Percentiles rank a stretch among this genome's conserved stretches.
Conservation (phyloP, 2,329 filamentous ascomycete species). For the Cladophialophora immunda region DNA sequence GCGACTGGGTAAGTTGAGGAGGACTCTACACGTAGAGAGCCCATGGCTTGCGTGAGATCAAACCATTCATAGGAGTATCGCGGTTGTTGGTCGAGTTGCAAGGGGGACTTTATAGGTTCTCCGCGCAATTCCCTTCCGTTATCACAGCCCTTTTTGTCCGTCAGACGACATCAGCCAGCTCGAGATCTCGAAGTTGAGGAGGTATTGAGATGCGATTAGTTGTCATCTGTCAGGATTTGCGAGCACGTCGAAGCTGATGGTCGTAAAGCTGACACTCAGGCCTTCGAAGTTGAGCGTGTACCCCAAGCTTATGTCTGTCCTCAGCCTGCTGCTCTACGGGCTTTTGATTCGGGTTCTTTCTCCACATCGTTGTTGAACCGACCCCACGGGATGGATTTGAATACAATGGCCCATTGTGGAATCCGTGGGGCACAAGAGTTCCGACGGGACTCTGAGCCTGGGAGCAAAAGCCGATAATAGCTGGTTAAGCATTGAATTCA, state of each 20-base stretch:
- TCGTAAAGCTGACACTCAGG: not conserved
- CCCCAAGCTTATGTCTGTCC: not conserved
- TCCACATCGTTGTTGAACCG: not conserved
- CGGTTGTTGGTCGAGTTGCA: not conserved
- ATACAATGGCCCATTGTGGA: not conserved
- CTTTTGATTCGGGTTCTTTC: not conserved
- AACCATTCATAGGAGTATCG: not conserved
- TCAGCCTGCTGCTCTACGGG: not conserved
- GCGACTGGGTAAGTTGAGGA: conserved; percentile 36
- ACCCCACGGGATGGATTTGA: not conserved
- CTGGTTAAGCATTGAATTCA: not conserved
- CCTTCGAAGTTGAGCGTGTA: not conserved
- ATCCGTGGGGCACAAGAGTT: not conserved
- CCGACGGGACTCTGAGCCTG: not conserved
- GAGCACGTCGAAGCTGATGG: not conserved
- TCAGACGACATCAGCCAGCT: conserved; percentile 2
- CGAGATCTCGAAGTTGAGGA: not conserved
- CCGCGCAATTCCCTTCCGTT: not conserved
- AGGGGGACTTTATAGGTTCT: not conserved
- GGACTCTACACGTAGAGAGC: not conserved
- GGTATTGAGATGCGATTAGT: not conserved
- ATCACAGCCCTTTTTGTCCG: not conserved
- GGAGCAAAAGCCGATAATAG: not conserved
- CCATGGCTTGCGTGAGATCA: not conserved
- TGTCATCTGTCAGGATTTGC: too few species aligned